Evolutionary conservation across 2,329 filamentous ascomycete genomes (phyloP), one percentile per base, ranked within the genome.

Genomic region (Neonectria coccinea): DNA sequence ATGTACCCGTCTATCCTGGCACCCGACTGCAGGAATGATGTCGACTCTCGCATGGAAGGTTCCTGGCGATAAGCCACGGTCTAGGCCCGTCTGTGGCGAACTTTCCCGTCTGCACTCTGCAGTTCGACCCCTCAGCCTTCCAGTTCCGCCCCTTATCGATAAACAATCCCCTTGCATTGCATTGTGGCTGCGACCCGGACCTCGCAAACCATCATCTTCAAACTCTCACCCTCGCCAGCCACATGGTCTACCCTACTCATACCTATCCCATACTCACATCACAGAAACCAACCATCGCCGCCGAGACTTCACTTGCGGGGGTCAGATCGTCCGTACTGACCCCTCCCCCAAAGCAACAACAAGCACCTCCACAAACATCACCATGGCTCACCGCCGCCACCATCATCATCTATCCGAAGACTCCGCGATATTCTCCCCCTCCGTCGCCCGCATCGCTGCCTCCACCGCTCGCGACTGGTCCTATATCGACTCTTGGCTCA

Each of bases 381-480:
- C 27, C 10, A 74, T 74, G 70, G 67, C 72, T 36, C 73, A 74
- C 44, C 72, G 73, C 31, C 72, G 70, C 31, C 53, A 41, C 25
- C 70, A 65, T 16, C 63, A 66, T 48, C 68, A 70, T 39, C 65
- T 72, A 51, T 62, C 61, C 45, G 66, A 72, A 65, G 74, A 75
- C 22, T 77, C 79, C 47, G 87, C 88, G 65, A 89, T 91, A 61
- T 91, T 91, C 79, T 91, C 89, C 4, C 89, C 89, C 12, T 89
- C 88, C 0, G 81, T 89, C 33, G 88, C 89, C 56, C 91, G 93
- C 64, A 90, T 92, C 65, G 92, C 93, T 70, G 91, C 92, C 67
- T 91, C 92, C 12, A 89, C 92, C 67, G 92, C 93, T 51, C 94
- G 95, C 76, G 94, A 97, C 79, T 98, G 95, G 95, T 90, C 89